Evolutionary conservation across 2,329 filamentous ascomycete species (phyloP), one percentile per base, ranked within the genome.

Genomic region (Sclerotiophoma versabilis): DNA sequence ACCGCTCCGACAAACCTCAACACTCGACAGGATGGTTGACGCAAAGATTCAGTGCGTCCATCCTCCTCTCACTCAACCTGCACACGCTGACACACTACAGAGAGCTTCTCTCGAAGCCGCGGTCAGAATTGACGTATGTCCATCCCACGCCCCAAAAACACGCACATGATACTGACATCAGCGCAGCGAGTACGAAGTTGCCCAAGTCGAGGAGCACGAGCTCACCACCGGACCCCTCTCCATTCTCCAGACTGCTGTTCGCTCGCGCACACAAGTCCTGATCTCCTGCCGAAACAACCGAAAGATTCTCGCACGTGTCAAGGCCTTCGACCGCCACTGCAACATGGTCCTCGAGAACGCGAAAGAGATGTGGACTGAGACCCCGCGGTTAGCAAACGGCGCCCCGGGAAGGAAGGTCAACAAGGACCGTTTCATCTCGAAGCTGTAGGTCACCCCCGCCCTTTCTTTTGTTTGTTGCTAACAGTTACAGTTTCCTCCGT

Each of bases 281-380:
- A 97, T 99, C 74, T 96, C 92, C 49, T 93, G 93, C 80, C 92
- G 95, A 64, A 97, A 96, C 85, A 98, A 98, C 83, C 90, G 93
- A 79, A 99, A 99, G 83, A 84, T 99, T 41, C 88, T 99, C 49
- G 95, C 93, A 45, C 90, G 95, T 62, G 93, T 99, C 72, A 99
- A 99, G 83, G 95, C 95, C 6, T 99, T 99, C 76, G 95, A 99
- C 79, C 85, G 95, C 57, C 95, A 99, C 79, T 98, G 93, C 85
- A 99, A 99, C 80, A 98, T 99, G 95, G 91, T 96, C 3, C 82
- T 97, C 41, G 92, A 96, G 82, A 96, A 96, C 66, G 92, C 96
- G 36, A 96, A 96, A 83, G 95, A 99, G 81, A 98, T 99, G 93
- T 99, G 95, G 95, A 97, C 93, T 9, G 95, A 99, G 80, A 95